These are phyloP conservation scores for Pseudogymnoascus sp. DNA, from an alignment of 2,329 filamentous ascomycete species.

Conservation along the genomic window DNA sequence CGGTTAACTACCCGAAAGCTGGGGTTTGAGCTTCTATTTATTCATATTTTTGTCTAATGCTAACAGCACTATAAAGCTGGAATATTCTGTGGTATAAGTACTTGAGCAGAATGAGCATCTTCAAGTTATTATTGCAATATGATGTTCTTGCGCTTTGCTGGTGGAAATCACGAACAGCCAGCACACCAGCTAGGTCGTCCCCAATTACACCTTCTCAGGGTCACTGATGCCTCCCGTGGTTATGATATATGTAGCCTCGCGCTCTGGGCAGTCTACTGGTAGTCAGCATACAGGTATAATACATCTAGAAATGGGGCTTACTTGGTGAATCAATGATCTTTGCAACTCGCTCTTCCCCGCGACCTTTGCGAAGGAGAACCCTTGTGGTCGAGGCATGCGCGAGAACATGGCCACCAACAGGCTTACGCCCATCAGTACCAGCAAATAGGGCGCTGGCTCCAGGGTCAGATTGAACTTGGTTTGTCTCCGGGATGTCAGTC, in stretches of 20 bases:
- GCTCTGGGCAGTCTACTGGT: conserved; percentile 54
- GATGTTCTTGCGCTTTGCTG: neutral
- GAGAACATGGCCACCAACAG: conserved; percentile 58
- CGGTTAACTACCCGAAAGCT: conserved; percentile 7
- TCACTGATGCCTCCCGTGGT: conserved; percentile 61
- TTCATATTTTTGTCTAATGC: neutral
- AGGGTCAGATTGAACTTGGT: conserved; percentile 63
- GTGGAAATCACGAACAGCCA: neutral
- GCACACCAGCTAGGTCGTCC: neutral
- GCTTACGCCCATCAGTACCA: conserved; percentile 58
- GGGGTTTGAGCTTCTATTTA: conserved; percentile 3
- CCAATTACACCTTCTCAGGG: conserved; percentile 47
- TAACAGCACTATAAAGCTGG: conserved; percentile 13
- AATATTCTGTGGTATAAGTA: conserved; percentile 7
- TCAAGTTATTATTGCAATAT: conserved; percentile 4
- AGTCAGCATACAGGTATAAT: neutral
- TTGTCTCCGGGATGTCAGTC: conserved; percentile 40
- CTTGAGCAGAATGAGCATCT: neutral
- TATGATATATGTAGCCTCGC: conserved; percentile 62
- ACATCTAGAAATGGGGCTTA: conserved; percentile 25
- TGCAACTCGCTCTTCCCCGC: conserved; percentile 60
- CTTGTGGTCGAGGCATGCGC: conserved; percentile 61
- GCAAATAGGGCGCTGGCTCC: conserved; percentile 60
- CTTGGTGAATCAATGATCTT: conserved; percentile 61
- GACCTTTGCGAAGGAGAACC: conserved; percentile 57